These are phyloP conservation scores for Saturnispora galanensis DNA, from an alignment of 805 yeast species.

Conservation along the genomic window DNA sequence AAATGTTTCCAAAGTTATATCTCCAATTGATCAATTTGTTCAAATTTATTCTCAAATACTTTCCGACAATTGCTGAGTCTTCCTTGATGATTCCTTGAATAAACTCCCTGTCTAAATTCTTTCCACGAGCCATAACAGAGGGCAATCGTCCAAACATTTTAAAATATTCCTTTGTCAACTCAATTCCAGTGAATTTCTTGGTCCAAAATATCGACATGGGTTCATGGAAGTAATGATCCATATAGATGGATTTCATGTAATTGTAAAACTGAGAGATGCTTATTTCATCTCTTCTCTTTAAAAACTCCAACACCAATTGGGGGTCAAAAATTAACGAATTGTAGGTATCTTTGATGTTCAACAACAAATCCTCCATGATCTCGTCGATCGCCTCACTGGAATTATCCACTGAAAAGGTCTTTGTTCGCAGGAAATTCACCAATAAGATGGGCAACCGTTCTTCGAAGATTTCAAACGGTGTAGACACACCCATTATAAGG, in stretches of 20 bases:
- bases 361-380: slow-evolving; percentile 25
- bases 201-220: slow-evolving; percentile 28
- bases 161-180: slow-evolving; percentile 18
- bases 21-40: slow-evolving; percentile 25
- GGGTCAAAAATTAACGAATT: slow-evolving; percentile 28
- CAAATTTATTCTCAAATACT: slow-evolving; percentile 18
- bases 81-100: slow-evolving; percentile 16
- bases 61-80: slow-evolving; percentile 17
- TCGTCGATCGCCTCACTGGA: slow-evolving; percentile 24
- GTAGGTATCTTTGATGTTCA: slow-evolving; percentile 24
- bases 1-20: slow-evolving; percentile 18
- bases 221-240: slow-evolving; percentile 27
- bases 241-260: slow-evolving; percentile 25
- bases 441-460: slow-evolving; percentile 24
- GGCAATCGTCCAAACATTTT: slow-evolving; percentile 22
- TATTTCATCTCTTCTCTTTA: slow-evolving; percentile 18
- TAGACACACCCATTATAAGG: slow-evolving; percentile 26
- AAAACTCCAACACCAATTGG: slow-evolving; percentile 19
- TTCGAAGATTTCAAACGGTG: slow-evolving; percentile 27
- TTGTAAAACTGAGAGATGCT: slow-evolving; percentile 24
- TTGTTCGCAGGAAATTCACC: slow-evolving; percentile 18
- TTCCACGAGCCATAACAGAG: slow-evolving; percentile 17
- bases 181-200: slow-evolving; percentile 19
- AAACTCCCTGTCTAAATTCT: slow-evolving; percentile 13
- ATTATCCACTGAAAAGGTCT: slow-evolving; percentile 23